Evolutionary conservation across 306 rosid genomes (phyloP).

Genomic region (Lathyrus aphaca): DNA sequence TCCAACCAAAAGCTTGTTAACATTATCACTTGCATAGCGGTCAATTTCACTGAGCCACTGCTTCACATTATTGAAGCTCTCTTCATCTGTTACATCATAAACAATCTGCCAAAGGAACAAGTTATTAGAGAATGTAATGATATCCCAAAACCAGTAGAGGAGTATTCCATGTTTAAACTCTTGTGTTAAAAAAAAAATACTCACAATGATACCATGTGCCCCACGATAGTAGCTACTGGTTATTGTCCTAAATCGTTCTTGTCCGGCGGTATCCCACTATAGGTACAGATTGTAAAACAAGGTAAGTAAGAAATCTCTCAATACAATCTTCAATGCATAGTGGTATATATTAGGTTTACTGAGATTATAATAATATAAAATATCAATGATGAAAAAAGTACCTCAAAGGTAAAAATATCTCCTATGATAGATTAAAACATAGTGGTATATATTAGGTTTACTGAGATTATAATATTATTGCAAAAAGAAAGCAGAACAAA

Average conservation of each 20-base stretch:
- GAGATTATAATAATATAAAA: too few species aligned
- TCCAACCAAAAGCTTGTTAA: conserved; percentile 65
- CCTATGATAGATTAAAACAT: conserved; percentile 5
- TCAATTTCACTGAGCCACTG: conserved; percentile 68
- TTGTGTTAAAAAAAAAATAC: conserved; percentile 38
- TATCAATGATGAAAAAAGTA: conserved; percentile 19
- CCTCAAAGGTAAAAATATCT: conserved; percentile 5
- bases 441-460: conserved; percentile 14
- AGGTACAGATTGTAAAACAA: conserved; percentile 38
- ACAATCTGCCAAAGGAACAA: conserved; percentile 48
- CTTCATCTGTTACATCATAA: conserved; percentile 62
- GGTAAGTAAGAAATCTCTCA: conserved; percentile 24
- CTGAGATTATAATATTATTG: conserved; percentile 13
- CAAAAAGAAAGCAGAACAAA: conserved; percentile 28
- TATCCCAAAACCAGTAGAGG: conserved; percentile 10
- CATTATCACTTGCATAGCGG: conserved; percentile 62
- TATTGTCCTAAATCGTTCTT: conserved; percentile 62
- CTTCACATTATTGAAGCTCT: conserved; percentile 63
- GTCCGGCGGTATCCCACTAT: conserved; percentile 69
- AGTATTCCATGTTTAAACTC: conserved; percentile 19
- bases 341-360: too few species aligned
- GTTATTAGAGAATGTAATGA: conserved; percentile 27
- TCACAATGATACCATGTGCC: conserved; percentile 65
- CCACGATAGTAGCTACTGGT: conserved; percentile 68
- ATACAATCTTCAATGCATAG: conserved; percentile 10